A percentile compares a stretch with the other conserved stretches of the same genome.
phyloP scores from a whole-genome alignment of 2,329 filamentous ascomycete species.

The Setomelanomma holmii region DNA sequence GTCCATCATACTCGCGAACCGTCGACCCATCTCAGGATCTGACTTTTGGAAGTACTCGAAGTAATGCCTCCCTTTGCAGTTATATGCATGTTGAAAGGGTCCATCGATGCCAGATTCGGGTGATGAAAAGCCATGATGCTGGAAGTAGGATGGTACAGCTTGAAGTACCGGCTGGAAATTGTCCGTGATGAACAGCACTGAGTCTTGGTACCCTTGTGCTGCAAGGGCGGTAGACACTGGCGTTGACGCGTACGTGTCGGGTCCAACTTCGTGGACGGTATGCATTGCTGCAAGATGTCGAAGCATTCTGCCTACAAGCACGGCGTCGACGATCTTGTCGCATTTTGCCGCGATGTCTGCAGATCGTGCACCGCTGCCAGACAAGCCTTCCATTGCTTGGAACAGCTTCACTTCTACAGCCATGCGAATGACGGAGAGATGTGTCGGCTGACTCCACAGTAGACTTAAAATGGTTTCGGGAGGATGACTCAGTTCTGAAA shows the following conservation, averaged over 20 bases:
- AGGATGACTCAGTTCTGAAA: constrained; percentile 31
- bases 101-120: constrained; percentile 24
- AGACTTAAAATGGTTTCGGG: constrained; percentile 29
- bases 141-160: constrained; percentile 25
- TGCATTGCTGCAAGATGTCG: constrained; percentile 37
- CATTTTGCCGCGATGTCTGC: constrained; percentile 22
- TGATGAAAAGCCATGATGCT: constrained; percentile 18
- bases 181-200: constrained; percentile 28
- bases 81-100: constrained; percentile 30
- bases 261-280: constrained; percentile 25
- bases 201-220: constrained; percentile 26
- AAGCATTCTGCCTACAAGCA: constrained; percentile 35
- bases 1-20: constrained; percentile 39
- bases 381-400: constrained; percentile 21
- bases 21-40: constrained; percentile 29
- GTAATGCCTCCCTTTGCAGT: constrained; percentile 25
- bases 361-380: constrained; percentile 14
- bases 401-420: constrained; percentile 31
- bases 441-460: constrained; percentile 32
- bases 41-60: constrained; percentile 32
- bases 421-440: constrained; percentile 27
- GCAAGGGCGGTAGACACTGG: constrained; percentile 22
- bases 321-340: constrained; percentile 17
- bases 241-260: constrained; percentile 25
- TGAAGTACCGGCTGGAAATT: constrained; percentile 28